phyloP scores from a whole-genome alignment of 345 rosid species.

The Citropsis articulata region DNA sequence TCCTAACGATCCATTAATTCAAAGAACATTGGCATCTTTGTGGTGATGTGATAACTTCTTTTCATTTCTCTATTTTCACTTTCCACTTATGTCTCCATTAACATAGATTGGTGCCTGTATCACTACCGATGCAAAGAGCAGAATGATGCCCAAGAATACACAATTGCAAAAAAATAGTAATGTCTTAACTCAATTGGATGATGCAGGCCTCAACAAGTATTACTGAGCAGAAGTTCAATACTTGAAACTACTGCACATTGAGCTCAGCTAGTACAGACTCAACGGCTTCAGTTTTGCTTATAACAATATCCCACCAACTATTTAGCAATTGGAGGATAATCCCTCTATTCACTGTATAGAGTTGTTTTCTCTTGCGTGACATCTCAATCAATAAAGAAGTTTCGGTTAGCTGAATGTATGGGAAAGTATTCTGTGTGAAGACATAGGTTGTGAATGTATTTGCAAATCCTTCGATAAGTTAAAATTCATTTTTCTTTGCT shows the following conservation, averaged over 20 bases:
- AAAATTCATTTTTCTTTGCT: constrained; percentile 30
- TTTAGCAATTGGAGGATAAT: constrained; percentile 20
- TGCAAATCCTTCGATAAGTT: constrained; percentile 19
- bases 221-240: constrained; percentile 63
- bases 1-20: not conserved
- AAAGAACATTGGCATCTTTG: not conserved
- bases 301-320: constrained; percentile 3
- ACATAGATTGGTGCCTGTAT: not conserved
- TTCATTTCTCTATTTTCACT: not conserved
- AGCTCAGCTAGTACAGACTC: constrained; percentile 3
- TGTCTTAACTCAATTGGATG: constrained; percentile 11
- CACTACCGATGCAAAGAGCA: not conserved
- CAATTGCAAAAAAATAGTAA: not conserved
- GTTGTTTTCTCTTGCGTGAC: constrained; percentile 30
- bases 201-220: constrained; percentile 82
- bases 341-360: constrained; percentile 40
- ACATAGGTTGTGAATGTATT: constrained; percentile 8
- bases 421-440: constrained; percentile 12
- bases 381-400: constrained; percentile 35
- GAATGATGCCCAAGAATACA: not conserved
- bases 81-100: not conserved
- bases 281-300: constrained; percentile 21
- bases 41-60: not conserved
- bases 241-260: constrained; percentile 21
- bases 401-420: constrained; percentile 22